phyloP scores from a whole-genome alignment of 2,329 filamentous ascomycete species.

The Samsoniella hepiali region DNA sequence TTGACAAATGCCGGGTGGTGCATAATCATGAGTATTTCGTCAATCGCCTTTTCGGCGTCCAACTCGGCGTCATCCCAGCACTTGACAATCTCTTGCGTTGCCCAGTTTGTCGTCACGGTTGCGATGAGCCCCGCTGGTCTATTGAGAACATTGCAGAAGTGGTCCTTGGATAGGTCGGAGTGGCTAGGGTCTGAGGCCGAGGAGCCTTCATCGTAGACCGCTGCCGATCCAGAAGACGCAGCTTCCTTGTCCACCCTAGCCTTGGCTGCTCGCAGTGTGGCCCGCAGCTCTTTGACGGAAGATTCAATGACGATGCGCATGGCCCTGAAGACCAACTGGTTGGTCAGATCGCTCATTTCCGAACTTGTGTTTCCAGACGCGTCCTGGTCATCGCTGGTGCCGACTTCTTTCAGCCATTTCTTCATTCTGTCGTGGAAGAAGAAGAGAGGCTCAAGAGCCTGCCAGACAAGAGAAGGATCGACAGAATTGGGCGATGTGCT shows the following conservation, averaged over 20 bases:
- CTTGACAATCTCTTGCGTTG: slow-evolving; percentile 28
- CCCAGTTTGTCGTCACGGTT: slow-evolving; percentile 30
- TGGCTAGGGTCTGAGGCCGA: slow-evolving; percentile 74
- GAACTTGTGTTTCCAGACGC: slow-evolving; percentile 22
- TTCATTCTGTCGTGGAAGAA: slow-evolving; percentile 48
- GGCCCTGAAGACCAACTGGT: slow-evolving; percentile 83
- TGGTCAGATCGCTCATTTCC: slow-evolving; percentile 64
- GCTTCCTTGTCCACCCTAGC: slow-evolving; percentile 30
- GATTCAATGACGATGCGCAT: slow-evolving; percentile 84
- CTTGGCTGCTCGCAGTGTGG: slow-evolving; percentile 56
- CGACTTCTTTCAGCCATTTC: slow-evolving; percentile 66
- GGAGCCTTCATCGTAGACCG: slow-evolving; percentile 63
- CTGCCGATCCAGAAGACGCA: slow-evolving; percentile 54
- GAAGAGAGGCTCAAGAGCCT: slow-evolving; percentile 78
- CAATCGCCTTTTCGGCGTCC: slow-evolving; percentile 69
- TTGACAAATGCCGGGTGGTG: slow-evolving; percentile 81
- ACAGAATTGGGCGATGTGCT: slow-evolving; percentile 18
- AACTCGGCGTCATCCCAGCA: slow-evolving; percentile 75
- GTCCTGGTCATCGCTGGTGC: slow-evolving; percentile 31
- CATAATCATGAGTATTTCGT: slow-evolving; percentile 73
- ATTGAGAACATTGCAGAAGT: slow-evolving; percentile 67
- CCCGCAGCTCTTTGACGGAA: slow-evolving; percentile 77
- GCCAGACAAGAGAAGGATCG: slow-evolving; percentile 57
- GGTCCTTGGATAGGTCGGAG: slow-evolving; percentile 75
- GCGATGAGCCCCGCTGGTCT: slow-evolving; percentile 29